Base-by-base conservation (phyloP, 768 basidiomycete species). In the Podaxis sp. region DNA sequence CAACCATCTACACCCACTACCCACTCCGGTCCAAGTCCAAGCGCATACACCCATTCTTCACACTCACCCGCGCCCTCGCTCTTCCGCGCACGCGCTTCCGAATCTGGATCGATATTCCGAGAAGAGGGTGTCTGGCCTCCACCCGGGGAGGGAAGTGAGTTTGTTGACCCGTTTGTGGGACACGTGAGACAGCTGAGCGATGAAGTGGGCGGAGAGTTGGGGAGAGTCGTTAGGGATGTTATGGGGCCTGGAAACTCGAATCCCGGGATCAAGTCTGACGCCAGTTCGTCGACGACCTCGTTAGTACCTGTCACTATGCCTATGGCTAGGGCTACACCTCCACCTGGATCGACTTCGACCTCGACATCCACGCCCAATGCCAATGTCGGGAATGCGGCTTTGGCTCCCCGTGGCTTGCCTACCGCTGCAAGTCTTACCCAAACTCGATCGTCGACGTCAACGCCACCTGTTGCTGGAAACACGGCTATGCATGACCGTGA, bases 121-220 rank as follows among this genome's bases (percentile, higher is more conserved):
- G 83, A 83, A 55, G 79, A 82, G 13, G 54, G 46, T 3, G 75
- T 81, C 0, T 81, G 79, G 76, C 75, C 76, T 0, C 78, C 79
- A 0, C 82, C 82, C 1, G 72, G 62, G 1, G 73, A 72, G 25
- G 67, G 58, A 24, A 69, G 57, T 22, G 61, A 67, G 8, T 74
- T 79, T 40, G 75, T 79, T 5, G 80, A 82, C 64, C 80, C 80
- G 0, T 74, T 80, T 46, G 73, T 78, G 7, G 80, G 81, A 63
- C 80, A 79, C 5, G 75, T 80, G 24, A 64, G 67, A 56, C 65
- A 70, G 47, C 22, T 61, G 29, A 76, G 71, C 60, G 74, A 72
- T 55, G 70, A 76, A 29, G 72, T 75, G 81, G 8, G 57, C 71
- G n/a, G 72, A 66, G 8, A 51, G 58, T n/a, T 54, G n/a, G 51